Base-by-base conservation (phyloP, 2,329 filamentous ascomycete species). In the Fusarium abutilonis region DNA sequence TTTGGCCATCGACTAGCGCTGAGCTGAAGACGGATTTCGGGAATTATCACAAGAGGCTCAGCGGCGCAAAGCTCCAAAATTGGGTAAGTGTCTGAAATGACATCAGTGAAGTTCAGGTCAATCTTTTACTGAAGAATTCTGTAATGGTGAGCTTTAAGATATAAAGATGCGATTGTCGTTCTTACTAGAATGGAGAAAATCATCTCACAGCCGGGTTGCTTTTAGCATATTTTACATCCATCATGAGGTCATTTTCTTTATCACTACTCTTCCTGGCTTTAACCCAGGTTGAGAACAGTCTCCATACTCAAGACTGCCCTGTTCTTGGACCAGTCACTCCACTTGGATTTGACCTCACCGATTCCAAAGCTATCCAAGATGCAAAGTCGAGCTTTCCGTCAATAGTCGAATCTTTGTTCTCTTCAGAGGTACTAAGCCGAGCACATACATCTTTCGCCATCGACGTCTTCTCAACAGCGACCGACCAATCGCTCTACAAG, bases 391-490 rank as follows among this genome's bases (percentile, higher is more conserved):
- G 11, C 7, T 47, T 53, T 14, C 50, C 50, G 0, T 13, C 26
- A 6, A 19, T 40, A 0, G 28, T 53, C 11, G 35, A 53, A 2
- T 31, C 35, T 7, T 35, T 53, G 11, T 53, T 53, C 8, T 39
- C 36, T 1, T 8, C 36, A 3, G 21, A 28, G 2, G 35, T n/a
- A 1, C 13, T 52, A n/a, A 41, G 41, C 19, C 9, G n/a, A 15
- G 47, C 50, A n/a, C 35, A 50, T 13, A 36, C 38, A 1, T 34
- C 45, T 1, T 64, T 62, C 23, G 45, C 59, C 21, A 46, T 67
- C 6, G 62, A 67, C 26, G 56, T 67, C 7, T 67, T 66, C 17
- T 67, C 62, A 4, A 54, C 64, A 9, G 51, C 52, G 6, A 67
- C 62, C 4, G 63, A 67, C 31, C 28, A 50, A 8, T 65, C 64